Evolutionary conservation across 202 grass and related monocot genomes (phyloP), one percentile per base, ranked within the genome.

Genomic region (Carex arenaria): DNA sequence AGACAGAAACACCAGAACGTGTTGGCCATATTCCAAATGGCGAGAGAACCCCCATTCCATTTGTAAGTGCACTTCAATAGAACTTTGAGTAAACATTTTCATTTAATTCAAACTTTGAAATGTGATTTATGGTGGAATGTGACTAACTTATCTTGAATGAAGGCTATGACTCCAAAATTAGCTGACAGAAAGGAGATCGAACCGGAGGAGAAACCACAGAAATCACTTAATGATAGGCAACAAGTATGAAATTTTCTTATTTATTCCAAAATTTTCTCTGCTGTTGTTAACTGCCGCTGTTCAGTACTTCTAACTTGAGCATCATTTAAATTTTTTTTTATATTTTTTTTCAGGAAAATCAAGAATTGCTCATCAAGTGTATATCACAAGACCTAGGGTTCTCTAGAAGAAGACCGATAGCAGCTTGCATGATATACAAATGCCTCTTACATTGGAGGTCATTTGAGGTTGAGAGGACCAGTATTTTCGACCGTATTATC

Each of bases 381-480:
- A 88, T 99, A 83, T 99, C 97, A 72, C 93, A 96, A 94, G 97
- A 99, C 87, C 76, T 99, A 42, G 97, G 97, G 80, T 99, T 99
- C 82, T 94, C 93, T 54, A 89, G 85, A 20, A 84, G 91, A 67
- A 93, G 91, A 81, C 91, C 93, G 60, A 95, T 99, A 85, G 93
- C 93, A 79, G 93, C 93, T 94, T 95, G 91, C 40, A 87, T 99
- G 85, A 92, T 96, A 86, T 99, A 96, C 82, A 96, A 84, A 85
- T 96, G 97, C 77, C 93, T 99, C 87, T 92, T 94, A 78, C 93
- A 99, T 67, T 99, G 97, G 97, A 93, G 97, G 93, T 96, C 97
- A 87, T 99, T 99, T 82, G 97, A 99, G 89, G 97, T 99, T 85
- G 97, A 99, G 84, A 94, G 93, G 80, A 99, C 97, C 65, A 91